Base-by-base conservation (phyloP, 768 basidiomycete species). In the Terana coerulea region DNA sequence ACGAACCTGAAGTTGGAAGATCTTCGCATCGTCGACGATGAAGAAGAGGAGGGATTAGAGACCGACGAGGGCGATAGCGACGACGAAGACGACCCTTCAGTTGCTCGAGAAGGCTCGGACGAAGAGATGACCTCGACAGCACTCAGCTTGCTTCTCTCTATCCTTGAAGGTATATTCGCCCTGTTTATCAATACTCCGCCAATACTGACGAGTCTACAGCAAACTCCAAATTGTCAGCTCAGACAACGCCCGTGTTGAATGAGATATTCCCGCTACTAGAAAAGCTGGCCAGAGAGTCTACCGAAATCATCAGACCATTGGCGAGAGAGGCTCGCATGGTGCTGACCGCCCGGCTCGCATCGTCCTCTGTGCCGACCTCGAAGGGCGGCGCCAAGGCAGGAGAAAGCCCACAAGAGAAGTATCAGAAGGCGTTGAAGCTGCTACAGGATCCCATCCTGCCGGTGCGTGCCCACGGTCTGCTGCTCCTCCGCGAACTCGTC, bases 391-490 rank as follows among this genome's bases (percentile, higher is more conserved):
- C 52, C n/a, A 55, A 51, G 5, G 67, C 66, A 44, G 70, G 76
- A 40, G 75, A 77, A 26, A 59, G 59, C 15, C 69, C 79, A 3
- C 82, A 83, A 49, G 83, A 82, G 42, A 79, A 73, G 6, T 98
- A 97, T 66, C 91, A 92, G 60, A 86, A 88, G 59, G 91, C 94
- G 2, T 74, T 98, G 15, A 88, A 85, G 57, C 78, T 95, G 22
- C 72, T 98, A 10, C 89, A 94, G 67, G 95, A 98, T 66, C 87
- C 91, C 1, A 82, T 95, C 30, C 75, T 98, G 9, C 95, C 95
- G 19, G 94, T 98, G 34, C 86, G 95, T 41, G 95, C 91, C 0
- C 94, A 98, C 63, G 95, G 95, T 5, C 73, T 98, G 2, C 72
- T 91, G 31, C 74, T 94, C 21, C 76, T 98, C 19, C 83, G 88